phyloP scores from a whole-genome alignment of 768 basidiomycete species.

The Suillus bovinus region DNA sequence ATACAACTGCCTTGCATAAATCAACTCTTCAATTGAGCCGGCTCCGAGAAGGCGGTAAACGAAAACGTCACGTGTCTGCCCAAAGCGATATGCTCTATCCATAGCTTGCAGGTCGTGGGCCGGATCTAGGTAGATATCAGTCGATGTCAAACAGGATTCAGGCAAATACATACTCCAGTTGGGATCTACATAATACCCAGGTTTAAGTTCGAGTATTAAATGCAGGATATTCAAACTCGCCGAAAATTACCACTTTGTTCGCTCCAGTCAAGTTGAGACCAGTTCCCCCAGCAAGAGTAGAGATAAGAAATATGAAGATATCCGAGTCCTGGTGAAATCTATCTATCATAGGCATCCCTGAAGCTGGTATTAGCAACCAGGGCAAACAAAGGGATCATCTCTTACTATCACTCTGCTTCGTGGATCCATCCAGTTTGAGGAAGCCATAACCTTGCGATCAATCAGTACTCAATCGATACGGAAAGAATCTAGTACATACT shows the following conservation, averaged over 20 bases:
- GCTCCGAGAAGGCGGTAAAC: conserved; percentile 85
- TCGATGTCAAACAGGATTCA: not conserved
- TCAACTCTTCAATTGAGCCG: conserved; percentile 85
- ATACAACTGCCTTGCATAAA: conserved; percentile 88
- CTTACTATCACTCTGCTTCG: conserved; percentile 66
- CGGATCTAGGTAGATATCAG: conserved; percentile 60
- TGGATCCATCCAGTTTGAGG: conserved; percentile 79
- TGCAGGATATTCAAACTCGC: conserved; percentile 37
- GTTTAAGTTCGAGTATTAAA: not conserved
- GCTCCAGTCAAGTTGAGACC: conserved; percentile 90
- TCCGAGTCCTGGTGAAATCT: conserved; percentile 73
- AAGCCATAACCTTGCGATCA: conserved; percentile 51
- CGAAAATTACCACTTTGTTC: conserved; percentile 93
- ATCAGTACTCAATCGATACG: conserved; percentile 4
- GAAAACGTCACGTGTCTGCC: conserved; percentile 82
- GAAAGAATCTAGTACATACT: conserved; percentile 37
- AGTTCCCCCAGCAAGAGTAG: conserved; percentile 89
- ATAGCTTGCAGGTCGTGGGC: conserved; percentile 94
- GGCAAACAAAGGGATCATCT: conserved; percentile 5
- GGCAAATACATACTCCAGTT: conserved; percentile 79
- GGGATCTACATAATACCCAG: conserved; percentile 55
- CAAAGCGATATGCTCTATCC: conserved; percentile 85
- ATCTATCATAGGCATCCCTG: conserved; percentile 88
- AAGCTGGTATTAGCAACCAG: conserved; percentile 9
- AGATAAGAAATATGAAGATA: conserved; percentile 83